A percentile compares a stretch with the other conserved stretches of the same genome.
Conservation (phyloP, 108 stramenopile genomes). For the Skeletonema grethae region DNA sequence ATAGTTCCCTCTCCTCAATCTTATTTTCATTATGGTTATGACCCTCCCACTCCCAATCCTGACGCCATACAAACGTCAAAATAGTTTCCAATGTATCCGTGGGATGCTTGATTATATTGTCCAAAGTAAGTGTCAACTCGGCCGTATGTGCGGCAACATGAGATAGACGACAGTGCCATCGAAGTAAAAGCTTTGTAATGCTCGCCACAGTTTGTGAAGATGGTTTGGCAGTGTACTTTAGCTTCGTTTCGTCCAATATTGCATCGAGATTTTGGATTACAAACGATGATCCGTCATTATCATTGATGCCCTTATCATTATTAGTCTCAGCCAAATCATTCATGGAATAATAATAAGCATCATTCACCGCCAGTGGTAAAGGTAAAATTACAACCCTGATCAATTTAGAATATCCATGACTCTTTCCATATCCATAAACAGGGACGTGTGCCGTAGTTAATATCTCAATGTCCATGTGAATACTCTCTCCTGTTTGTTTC, state of each 20-base stretch:
- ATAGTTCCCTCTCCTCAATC: neutral
- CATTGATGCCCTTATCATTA: constrained; percentile 3
- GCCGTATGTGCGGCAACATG: constrained; percentile 90
- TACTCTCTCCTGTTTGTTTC: constrained; percentile 6
- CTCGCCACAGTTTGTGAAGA: constrained; percentile 52
- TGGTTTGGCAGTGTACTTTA: neutral
- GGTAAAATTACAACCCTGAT: constrained; percentile 69
- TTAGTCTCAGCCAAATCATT: neutral
- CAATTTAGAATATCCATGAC: constrained; percentile 81
- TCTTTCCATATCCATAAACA: constrained; percentile 91
- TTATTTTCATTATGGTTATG: neutral
- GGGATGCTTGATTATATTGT: constrained; percentile 43
- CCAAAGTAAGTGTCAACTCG: constrained; percentile 60
- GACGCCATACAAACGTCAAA: constrained; percentile 36
- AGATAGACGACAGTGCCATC: constrained; percentile 86
- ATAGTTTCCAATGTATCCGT: constrained; percentile 28
- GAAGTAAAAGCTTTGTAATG: constrained; percentile 63
- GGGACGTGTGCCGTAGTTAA: constrained; percentile 71
- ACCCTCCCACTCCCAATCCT: constrained; percentile 45
- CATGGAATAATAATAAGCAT: constrained; percentile 25
- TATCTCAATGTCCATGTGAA: constrained; percentile 45
- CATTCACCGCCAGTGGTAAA: constrained; percentile 51
- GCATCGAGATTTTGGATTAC: neutral
- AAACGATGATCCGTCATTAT: neutral
- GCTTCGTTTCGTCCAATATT: neutral